phyloP scores from a whole-genome alignment of 176 grass and related monocot species.

The Carex pumila region DNA sequence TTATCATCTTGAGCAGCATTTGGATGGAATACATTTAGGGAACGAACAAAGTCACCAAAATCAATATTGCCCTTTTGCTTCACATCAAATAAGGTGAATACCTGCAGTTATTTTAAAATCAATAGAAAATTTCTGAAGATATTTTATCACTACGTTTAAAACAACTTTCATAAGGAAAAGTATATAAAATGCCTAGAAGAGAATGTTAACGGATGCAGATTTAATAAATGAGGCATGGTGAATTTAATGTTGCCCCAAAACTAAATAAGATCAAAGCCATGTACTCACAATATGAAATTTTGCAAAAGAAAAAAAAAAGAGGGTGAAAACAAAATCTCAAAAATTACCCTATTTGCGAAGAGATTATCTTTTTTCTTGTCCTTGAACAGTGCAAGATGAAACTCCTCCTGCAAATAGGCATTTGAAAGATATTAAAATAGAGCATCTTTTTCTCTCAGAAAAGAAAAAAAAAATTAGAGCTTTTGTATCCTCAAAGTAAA shows the following conservation, averaged over 20 bases:
- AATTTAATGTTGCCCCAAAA: background rate
- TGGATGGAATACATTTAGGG: constrained; percentile 94
- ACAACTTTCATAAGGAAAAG: background rate
- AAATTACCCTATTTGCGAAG: constrained; percentile 72
- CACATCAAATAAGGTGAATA: constrained; percentile 94
- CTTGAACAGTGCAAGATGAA: constrained; percentile 93
- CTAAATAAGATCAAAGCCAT: background rate
- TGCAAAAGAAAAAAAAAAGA: background rate
- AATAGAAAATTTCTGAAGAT: background rate
- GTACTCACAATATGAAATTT: background rate
- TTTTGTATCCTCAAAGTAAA: background rate
- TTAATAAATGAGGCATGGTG: background rate
- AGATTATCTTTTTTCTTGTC: constrained; percentile 89
- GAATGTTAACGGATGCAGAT: background rate
- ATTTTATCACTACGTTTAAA: background rate
- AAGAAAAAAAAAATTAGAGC: background rate
- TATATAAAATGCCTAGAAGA: background rate
- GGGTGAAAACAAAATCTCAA: background rate
- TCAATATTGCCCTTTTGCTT: constrained; percentile 85
- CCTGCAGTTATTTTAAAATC: constrained; percentile 35
- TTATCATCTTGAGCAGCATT: constrained; percentile 86
- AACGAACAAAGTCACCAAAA: constrained; percentile 90
- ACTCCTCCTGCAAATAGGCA: constrained; percentile 65
- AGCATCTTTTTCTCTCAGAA: background rate
- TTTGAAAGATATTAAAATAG: background rate